These are phyloP conservation scores for Grigorovia humatica DNA, from an alignment of 805 yeast species.

Conservation along the genomic window DNA sequence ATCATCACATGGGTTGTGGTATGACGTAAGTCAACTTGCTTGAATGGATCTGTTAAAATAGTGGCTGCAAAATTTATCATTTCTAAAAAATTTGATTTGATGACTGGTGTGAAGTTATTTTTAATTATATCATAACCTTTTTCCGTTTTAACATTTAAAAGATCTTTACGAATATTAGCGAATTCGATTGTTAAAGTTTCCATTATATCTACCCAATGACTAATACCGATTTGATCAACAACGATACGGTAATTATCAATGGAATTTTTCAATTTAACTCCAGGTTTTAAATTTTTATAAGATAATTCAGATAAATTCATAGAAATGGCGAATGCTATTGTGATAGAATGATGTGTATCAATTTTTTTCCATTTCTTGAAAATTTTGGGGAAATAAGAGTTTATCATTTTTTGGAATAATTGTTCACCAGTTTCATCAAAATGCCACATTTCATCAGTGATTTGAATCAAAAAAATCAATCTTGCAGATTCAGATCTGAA, in stretches of 20 bases:
- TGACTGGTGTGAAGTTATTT: constrained; percentile 71
- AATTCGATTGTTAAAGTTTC: constrained; percentile 76
- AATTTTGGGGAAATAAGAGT: constrained; percentile 83
- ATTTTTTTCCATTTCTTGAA: constrained; percentile 79
- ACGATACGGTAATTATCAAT: constrained; percentile 85
- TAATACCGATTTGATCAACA: constrained; percentile 84
- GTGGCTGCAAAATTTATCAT: constrained; percentile 79
- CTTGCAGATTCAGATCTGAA: constrained; percentile 89
- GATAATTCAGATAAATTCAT: constrained; percentile 46
- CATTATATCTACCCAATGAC: constrained; percentile 90
- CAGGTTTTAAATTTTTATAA: constrained; percentile 52
- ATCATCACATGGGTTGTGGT: constrained; percentile 85
- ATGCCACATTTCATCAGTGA: constrained; percentile 95
- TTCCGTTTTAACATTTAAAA: constrained; percentile 36
- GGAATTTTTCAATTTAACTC: constrained; percentile 59
- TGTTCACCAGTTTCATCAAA: constrained; percentile 95
- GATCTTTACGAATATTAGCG: constrained; percentile 67
- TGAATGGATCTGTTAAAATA: constrained; percentile 62
- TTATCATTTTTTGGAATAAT: constrained; percentile 82
- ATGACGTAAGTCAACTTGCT: constrained; percentile 78
- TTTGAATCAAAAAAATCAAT: constrained; percentile 71
- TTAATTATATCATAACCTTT: constrained; percentile 32
- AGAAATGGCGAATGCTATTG: constrained; percentile 77
- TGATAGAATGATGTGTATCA: constrained; percentile 83
- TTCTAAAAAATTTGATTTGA: constrained; percentile 82